Evolutionary conservation across 331 rosid species (phyloP).

Genomic region (Quercus tomentella): DNA sequence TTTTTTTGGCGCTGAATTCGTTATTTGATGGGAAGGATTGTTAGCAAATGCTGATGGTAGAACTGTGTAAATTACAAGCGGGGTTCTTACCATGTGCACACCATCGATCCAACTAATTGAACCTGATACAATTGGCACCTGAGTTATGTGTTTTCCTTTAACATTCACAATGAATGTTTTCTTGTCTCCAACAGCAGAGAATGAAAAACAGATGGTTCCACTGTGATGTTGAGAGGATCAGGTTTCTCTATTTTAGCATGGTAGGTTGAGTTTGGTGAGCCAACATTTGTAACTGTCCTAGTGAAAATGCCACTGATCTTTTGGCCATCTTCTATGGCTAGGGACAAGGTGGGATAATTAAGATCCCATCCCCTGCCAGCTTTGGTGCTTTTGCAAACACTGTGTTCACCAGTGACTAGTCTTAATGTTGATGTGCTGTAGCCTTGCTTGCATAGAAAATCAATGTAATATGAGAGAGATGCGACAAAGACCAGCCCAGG

Average conservation of each 20-base stretch:
- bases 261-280: slow-evolving; percentile 25
- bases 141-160: background rate
- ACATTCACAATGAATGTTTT: slow-evolving; percentile 2
- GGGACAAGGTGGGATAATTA: slow-evolving; percentile 30
- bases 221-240: background rate
- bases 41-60: slow-evolving; percentile 3
- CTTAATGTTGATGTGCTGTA: slow-evolving; percentile 14
- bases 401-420: slow-evolving; percentile 6
- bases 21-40: background rate
- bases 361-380: slow-evolving; percentile 24
- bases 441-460: slow-evolving; percentile 27
- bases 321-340: slow-evolving; percentile 14
- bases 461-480: background rate
- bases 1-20: background rate
- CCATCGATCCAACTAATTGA: slow-evolving; percentile 14
- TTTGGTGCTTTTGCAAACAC: background rate
- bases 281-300: slow-evolving; percentile 31
- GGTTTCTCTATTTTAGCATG: background rate
- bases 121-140: slow-evolving; percentile 14
- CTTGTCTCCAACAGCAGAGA: slow-evolving; percentile 18
- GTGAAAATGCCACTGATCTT: slow-evolving; percentile 11
- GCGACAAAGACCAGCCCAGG: slow-evolving; percentile 22
- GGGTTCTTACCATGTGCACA: slow-evolving; percentile 7
- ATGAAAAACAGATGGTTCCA: slow-evolving; percentile 12
- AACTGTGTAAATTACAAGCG: slow-evolving; percentile 19